Evolutionary conservation across 2,329 filamentous ascomycete species (phyloP).

Genomic region (Hortaea werneckii): DNA sequence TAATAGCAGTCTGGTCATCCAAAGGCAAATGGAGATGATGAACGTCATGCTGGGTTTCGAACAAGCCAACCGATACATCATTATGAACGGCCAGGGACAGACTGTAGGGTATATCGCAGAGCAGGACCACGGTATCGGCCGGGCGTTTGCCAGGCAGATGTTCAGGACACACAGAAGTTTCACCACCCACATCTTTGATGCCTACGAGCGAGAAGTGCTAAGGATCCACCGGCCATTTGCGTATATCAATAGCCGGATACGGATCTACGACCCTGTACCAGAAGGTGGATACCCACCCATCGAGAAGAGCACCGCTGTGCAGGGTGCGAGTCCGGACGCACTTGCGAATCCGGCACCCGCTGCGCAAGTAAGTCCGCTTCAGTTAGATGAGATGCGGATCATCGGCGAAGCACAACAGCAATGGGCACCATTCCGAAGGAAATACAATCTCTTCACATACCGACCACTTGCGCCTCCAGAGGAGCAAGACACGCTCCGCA

Average conservation of each 20-base stretch:
- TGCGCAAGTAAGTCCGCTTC: conserved; percentile 44
- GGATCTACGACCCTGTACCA: conserved; percentile 44
- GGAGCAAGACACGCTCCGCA: conserved; percentile 22
- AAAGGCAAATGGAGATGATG: conserved; percentile 56
- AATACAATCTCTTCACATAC: conserved; percentile 56
- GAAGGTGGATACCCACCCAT: conserved; percentile 25
- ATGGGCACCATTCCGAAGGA: conserved; percentile 52
- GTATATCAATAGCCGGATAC: conserved; percentile 51
- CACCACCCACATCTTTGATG: conserved; percentile 55
- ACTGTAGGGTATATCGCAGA: conserved; percentile 57
- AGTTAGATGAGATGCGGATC: conserved; percentile 49
- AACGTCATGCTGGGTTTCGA: conserved; percentile 57
- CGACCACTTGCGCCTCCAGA: conserved; percentile 31
- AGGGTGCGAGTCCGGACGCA: conserved; percentile 34
- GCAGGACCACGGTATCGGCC: conserved; percentile 49
- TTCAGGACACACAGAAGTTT: conserved; percentile 54
- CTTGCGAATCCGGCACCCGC: conserved; percentile 33
- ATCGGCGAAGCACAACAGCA: conserved; percentile 55
- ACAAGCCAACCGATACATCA: conserved; percentile 56
- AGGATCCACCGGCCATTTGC: conserved; percentile 54
- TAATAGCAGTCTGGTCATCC: conserved; percentile 53
- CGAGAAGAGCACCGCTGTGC: conserved; percentile 29
- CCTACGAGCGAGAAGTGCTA: conserved; percentile 49
- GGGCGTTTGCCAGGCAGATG: conserved; percentile 48
- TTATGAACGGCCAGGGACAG: conserved; percentile 53